Base-by-base conservation (phyloP, 805 yeast species). In the Candida alai region DNA sequence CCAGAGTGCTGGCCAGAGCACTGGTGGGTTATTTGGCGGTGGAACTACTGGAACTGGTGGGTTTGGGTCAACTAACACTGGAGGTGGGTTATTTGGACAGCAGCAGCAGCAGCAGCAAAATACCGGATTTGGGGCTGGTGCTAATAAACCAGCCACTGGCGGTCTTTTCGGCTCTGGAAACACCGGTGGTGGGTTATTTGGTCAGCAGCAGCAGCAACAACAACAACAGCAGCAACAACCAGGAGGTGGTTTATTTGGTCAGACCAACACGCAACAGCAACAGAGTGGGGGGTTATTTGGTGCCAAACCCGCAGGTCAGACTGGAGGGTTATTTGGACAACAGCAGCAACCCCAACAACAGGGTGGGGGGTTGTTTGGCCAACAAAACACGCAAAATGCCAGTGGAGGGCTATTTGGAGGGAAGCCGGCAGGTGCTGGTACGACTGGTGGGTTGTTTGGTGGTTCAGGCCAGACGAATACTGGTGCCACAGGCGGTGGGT, bases 201-300 rank as follows among this genome's bases (percentile, higher is more conserved):
- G 54, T 8, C 35, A 34, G 12, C 42, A 34, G n/a, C 24, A n/a
- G n/a, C 35, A 44, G 16, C 16, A 41, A 13, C 28, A 26, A 26
- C 28, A 26, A 26, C 28, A 26, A 14, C 28, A 24, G 14, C 26
- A 6, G 14, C 26, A 26, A n/a, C 23, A 7, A 29, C n/a, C n/a
- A n/a, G 24, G 42, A 8, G 61, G 65, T 28, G 60, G 62, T 13
- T 35, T 42, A 12, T 44, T 49, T 39, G 50, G 49, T 36, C 58
- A 11, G 14, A 35, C 34, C 19, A 59, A 24, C 4, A 8, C 27
- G 3, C 61, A 16, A 49, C 64, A 19, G 24, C 24, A 32, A 11
- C 32, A 29, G 16, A 24, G 39, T 20, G 73, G 73, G 27, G 64
- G 64, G 5, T 43, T 56, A 17, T 60, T 56, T 40, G 60, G 62